Evolutionary conservation across 1,139 yeast genomes (phyloP).

Genomic region (Lodderomyces pseudojiufengensis): DNA sequence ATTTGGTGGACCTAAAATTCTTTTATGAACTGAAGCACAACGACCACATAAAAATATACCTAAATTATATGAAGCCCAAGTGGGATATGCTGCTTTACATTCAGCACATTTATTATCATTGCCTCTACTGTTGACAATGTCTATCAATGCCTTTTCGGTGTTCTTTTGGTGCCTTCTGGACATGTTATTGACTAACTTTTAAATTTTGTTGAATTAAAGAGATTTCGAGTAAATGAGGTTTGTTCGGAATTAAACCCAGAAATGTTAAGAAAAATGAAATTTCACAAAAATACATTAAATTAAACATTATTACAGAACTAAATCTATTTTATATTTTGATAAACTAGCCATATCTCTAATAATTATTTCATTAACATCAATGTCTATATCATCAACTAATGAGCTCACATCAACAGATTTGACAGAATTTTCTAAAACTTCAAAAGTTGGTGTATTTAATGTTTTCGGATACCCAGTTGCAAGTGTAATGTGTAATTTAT

Average conservation of each 20-base stretch:
- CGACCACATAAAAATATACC: conserved; percentile 75
- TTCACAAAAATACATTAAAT: too few relatives aligned
- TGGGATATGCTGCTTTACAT: conserved; percentile 62
- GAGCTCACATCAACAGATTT: conserved; percentile 1
- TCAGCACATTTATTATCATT: conserved; percentile 70
- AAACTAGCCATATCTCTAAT: background rate
- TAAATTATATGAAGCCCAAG: conserved; percentile 46
- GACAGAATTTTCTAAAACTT: conserved; percentile 1
- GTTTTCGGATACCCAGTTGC: conserved; percentile 6
- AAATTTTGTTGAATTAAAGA: background rate
- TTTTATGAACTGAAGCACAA: conserved; percentile 76
- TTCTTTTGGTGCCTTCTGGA: conserved; percentile 12
- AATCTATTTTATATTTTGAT: background rate
- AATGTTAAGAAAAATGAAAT: background rate
- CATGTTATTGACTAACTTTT: conserved; percentile 8
- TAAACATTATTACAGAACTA: conserved; percentile 5
- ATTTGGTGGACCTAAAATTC: conserved; percentile 54
- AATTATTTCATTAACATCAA: background rate
- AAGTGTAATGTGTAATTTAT: conserved; percentile 8
- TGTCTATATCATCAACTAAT: background rate
- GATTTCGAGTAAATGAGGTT: background rate
- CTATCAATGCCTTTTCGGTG: conserved; percentile 41
- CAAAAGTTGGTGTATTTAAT: background rate
- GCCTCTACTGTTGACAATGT: conserved; percentile 35
- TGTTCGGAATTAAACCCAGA: background rate